These are phyloP conservation scores for Colletotrichum eremochloae DNA, from an alignment of 2,329 filamentous ascomycete genomes.

Conservation along the genomic window DNA sequence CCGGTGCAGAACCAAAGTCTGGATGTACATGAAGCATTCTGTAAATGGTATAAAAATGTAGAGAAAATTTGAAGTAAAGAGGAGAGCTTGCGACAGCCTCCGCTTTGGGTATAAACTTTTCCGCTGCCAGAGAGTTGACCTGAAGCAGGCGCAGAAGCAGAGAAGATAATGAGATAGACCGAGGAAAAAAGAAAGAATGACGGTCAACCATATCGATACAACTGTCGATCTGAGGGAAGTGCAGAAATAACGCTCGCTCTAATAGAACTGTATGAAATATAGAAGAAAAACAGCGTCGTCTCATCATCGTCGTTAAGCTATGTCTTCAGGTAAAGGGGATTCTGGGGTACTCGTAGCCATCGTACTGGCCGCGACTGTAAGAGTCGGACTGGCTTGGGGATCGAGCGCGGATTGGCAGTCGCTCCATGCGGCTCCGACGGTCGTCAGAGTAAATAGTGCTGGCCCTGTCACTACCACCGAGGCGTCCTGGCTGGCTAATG, in stretches of 20 bases:
- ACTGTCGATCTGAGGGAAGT: conserved; percentile 40
- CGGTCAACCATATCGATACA: conserved; percentile 37
- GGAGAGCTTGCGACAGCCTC: conserved; percentile 34
- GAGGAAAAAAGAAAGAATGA: conserved; percentile 43
- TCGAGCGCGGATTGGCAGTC: conserved; percentile 60
- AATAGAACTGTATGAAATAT: conserved; percentile 43
- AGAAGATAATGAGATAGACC: conserved; percentile 35
- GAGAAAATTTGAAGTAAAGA: conserved; percentile 4
- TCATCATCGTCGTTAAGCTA: conserved; percentile 35
- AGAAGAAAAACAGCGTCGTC: conserved; percentile 41
- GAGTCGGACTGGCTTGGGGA: conserved; percentile 66
- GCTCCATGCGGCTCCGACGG: conserved; percentile 58
- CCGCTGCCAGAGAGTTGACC: conserved; percentile 47
- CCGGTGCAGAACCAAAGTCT: conserved; percentile 1
- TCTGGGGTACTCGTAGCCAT: conserved; percentile 44
- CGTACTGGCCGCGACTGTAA: conserved; percentile 49
- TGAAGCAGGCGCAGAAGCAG: conserved; percentile 47
- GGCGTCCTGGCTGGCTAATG: conserved; percentile 58
- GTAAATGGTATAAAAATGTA: conserved; percentile 44
- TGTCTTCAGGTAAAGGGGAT: conserved; percentile 36
- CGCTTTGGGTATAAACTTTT: conserved; percentile 55
- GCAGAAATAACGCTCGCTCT: conserved; percentile 45
- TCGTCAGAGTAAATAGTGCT: conserved; percentile 66
- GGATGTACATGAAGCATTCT: conserved; percentile 35
- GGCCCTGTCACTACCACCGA: conserved; percentile 64